Conservation (phyloP, 176 grass and related monocot genomes). For the Zea mays region DNA sequence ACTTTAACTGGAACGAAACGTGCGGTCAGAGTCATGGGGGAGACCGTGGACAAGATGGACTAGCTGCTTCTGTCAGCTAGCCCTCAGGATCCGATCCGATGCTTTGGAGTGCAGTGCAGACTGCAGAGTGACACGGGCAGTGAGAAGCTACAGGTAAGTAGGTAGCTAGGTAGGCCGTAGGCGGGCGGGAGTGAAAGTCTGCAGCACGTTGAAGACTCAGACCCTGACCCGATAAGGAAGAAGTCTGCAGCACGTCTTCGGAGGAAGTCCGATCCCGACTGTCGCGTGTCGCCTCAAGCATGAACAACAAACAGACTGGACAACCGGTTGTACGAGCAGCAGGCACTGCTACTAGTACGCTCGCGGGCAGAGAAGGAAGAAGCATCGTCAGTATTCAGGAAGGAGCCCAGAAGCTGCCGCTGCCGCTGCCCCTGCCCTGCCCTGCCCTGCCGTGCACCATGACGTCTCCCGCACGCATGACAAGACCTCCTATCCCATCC, state of each 20-base stretch:
- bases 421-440: neutral
- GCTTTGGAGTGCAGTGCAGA: neutral
- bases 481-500: neutral
- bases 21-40: constrained; percentile 15
- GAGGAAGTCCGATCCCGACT: too few species aligned
- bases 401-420: constrained; percentile 22
- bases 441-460: constrained; percentile 4
- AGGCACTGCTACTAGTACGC: too few species aligned
- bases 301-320: too few species aligned
- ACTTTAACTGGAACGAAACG: neutral
- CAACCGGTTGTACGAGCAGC: too few species aligned
- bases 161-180: too few species aligned
- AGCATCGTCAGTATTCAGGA: neutral
- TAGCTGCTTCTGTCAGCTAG: too few species aligned
- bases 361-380: neutral
- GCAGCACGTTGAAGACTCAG: neutral
- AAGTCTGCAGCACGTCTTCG: too few species aligned
- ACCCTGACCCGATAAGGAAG: too few species aligned
- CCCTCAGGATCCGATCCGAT: too few species aligned
- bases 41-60: constrained; percentile 20
- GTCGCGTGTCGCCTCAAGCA: too few species aligned
- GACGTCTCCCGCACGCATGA: constrained; percentile 37
- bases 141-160: too few species aligned
- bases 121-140: too few species aligned
- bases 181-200: neutral